Percentiles rank a stretch among this genome's conserved stretches.
These are phyloP conservation scores for Camellia oleifera DNA, from an alignment of 179 eudicot species.

Conservation along the genomic window DNA sequence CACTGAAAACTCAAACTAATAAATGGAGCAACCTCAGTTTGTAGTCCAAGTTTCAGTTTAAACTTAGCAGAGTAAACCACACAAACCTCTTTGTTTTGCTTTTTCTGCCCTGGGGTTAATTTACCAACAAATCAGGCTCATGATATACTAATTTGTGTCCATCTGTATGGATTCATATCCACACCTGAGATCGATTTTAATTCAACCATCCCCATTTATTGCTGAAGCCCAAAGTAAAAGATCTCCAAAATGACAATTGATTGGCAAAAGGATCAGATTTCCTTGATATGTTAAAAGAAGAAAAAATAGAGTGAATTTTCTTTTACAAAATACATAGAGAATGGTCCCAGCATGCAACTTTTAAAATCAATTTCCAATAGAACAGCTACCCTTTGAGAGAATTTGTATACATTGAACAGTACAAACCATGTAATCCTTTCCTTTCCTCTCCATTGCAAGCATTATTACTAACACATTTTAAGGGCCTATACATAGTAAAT, in stretches of 20 bases:
- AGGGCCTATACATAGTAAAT: background rate
- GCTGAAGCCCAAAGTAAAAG: background rate
- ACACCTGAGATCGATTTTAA: background rate
- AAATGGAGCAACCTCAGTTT: background rate
- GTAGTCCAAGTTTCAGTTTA: background rate
- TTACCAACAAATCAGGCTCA: background rate
- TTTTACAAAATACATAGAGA: background rate
- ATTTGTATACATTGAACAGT: background rate
- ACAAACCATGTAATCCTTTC: slow-evolving; percentile 7
- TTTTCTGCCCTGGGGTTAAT: background rate
- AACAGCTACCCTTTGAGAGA: background rate
- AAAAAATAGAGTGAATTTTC: background rate
- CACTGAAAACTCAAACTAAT: background rate
- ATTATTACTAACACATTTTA: background rate
- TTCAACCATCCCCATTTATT: slow-evolving; percentile 1
- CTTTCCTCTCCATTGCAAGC: background rate
- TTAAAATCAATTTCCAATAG: background rate
- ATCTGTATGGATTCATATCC: background rate
- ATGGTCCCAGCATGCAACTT: slow-evolving; percentile 1
- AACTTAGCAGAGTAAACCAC: background rate
- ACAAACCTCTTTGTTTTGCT: background rate
- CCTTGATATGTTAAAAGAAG: background rate
- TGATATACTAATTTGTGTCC: background rate
- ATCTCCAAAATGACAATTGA: background rate
- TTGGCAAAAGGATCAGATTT: background rate